Conservation (phyloP, 768 basidiomycete genomes). For the Hypsizygus marmoreus region DNA sequence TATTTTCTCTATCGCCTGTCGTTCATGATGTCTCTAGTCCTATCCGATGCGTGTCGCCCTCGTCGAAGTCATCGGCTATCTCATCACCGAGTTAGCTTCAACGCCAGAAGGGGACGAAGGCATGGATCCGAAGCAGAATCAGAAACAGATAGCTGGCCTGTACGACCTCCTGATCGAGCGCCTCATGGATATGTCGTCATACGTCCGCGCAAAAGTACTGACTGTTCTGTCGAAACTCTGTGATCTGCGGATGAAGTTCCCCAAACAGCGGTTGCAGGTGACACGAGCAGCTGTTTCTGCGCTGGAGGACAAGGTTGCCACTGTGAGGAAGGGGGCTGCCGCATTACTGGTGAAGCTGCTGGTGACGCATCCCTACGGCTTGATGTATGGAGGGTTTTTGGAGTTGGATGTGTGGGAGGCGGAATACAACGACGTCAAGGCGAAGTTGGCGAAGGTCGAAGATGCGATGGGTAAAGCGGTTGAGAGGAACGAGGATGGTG, state of each 20-base stretch:
- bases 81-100: slow-evolving; percentile 79
- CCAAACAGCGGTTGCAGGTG: slow-evolving; percentile 78
- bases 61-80: slow-evolving; percentile 83
- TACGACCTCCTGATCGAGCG: slow-evolving; percentile 86
- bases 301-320: slow-evolving; percentile 87
- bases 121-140: slow-evolving; percentile 35
- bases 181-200: slow-evolving; percentile 85
- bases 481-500: slow-evolving; percentile 41
- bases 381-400: slow-evolving; percentile 81
- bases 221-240: slow-evolving; percentile 74
- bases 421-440: slow-evolving; percentile 62
- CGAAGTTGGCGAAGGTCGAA: slow-evolving; percentile 74
- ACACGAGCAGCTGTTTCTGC: slow-evolving; percentile 77
- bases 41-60: slow-evolving; percentile 97
- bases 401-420: slow-evolving; percentile 72
- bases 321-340: slow-evolving; percentile 84
- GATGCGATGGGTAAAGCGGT: slow-evolving; percentile 64
- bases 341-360: slow-evolving; percentile 75
- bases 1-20: neutral
- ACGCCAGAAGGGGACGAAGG: slow-evolving; percentile 44
- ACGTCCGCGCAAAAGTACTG: slow-evolving; percentile 90
- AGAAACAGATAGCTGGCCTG: slow-evolving; percentile 78
- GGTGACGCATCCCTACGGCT: slow-evolving; percentile 85
- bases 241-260: slow-evolving; percentile 77
- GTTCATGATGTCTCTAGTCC: slow-evolving; percentile 49